Base-by-base conservation (phyloP, 495 filamentous ascomycete species). In the Daldinia concentrica region DNA sequence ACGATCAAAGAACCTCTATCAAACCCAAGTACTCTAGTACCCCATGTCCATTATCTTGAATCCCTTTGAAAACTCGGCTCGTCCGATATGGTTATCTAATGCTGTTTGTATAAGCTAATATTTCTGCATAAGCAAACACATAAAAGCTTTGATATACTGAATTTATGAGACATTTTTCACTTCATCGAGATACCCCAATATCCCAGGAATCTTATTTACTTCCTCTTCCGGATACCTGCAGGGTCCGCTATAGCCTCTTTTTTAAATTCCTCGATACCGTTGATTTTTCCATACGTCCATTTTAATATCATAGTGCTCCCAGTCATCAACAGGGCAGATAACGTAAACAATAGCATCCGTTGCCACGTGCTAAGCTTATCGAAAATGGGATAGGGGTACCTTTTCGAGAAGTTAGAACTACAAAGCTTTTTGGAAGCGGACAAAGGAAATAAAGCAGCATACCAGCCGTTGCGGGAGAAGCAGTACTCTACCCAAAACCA, bases 401-500 rank as follows among this genome's bases (percentile, higher is more conserved):
- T 91, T 48, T 48, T 69, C 24, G 19, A 55, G 24, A 27, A 15
- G 43, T 70, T 79, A 17, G 69, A 58, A 48, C 24, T 4, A 22
- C 37, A 63, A 54, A 64, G 61, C 41, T 15, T 39, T 59, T 65
- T 36, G 15, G n/a, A 17, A 17, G 4, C 54, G 9, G 54, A 32
- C 29, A 15, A 48, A 48, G 39, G 27, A 17, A 5, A 62, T 27
- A 64, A 50, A 50, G 26, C 32, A 62, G 32, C 86, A 75, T 77
- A 90, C 88, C 88, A 94, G 75, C 92, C 91, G 71, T 97, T 97
- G 58, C 86, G 80, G 17, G 80, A 71, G 72, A 89, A 93, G 81
- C 93, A 96, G 26, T 85, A 85, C 77, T 97, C 93, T 6, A 97
- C 86, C 94, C 94, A 97, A 63, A 90, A 86, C 92, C 92, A 97